Conservation (phyloP, 2,329 filamentous ascomycete genomes). For the Aspergillus sp. region DNA sequence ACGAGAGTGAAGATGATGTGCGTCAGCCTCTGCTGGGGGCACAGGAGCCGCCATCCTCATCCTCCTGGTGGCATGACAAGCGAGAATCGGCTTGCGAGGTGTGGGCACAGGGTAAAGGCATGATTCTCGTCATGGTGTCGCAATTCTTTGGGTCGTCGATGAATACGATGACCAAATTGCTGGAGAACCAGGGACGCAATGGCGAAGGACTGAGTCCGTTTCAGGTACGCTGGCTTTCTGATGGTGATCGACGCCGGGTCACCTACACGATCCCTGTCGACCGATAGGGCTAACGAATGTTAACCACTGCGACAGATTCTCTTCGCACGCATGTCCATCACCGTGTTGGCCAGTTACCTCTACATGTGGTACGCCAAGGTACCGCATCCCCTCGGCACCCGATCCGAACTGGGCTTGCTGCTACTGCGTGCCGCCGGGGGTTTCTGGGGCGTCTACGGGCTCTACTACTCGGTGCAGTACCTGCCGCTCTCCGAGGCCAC, state of each 20-base stretch:
- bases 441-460: constrained; percentile 75
- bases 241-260: not conserved
- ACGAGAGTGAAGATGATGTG: not conserved
- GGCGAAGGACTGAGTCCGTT: constrained; percentile 75
- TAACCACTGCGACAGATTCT: constrained; percentile 54
- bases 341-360: constrained; percentile 61
- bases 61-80: constrained; percentile 25
- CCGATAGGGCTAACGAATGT: too few relatives aligned
- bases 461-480: constrained; percentile 74
- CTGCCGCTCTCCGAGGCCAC: constrained; percentile 83
- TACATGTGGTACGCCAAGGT: constrained; percentile 74
- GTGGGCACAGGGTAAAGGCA: constrained; percentile 69
- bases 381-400: constrained; percentile 67
- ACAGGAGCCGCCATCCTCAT: constrained; percentile 16
- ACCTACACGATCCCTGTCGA: not conserved
- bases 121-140: constrained; percentile 69
- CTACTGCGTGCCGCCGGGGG: constrained; percentile 68
- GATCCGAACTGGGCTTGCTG: constrained; percentile 66
- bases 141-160: constrained; percentile 83
- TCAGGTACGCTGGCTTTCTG: constrained; percentile 49
- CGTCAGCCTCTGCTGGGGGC: constrained; percentile 4
- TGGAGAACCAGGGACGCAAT: constrained; percentile 67
- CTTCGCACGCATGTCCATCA: constrained; percentile 76
- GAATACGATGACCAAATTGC: constrained; percentile 75
- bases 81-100: constrained; percentile 23